These are phyloP conservation scores for Psilocybe azurescens DNA, from an alignment of 768 basidiomycete genomes.

Conservation along the genomic window DNA sequence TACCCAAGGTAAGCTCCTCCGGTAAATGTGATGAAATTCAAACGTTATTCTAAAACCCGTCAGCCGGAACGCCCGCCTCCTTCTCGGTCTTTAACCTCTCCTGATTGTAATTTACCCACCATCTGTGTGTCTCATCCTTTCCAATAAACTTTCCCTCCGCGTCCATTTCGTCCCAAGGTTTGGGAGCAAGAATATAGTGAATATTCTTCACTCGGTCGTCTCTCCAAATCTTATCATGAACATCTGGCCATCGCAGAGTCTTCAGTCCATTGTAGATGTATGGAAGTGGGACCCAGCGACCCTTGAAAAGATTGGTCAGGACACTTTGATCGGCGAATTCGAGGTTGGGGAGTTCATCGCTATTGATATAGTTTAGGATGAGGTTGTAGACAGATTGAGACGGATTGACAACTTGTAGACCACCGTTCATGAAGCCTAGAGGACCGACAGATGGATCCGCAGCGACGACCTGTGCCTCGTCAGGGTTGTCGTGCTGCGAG, in stretches of 20 bases:
- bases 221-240: slow-evolving; percentile 13
- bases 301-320: slow-evolving; percentile 7
- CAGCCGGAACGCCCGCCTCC: background rate
- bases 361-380: slow-evolving; percentile 12
- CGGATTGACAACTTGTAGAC: slow-evolving; percentile 11
- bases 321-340: slow-evolving; percentile 13
- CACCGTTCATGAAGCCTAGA: slow-evolving; percentile 10
- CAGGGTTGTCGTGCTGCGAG: slow-evolving; percentile 9
- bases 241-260: slow-evolving; percentile 9
- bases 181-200: slow-evolving; percentile 11
- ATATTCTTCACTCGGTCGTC: slow-evolving; percentile 11
- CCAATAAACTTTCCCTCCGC: background rate
- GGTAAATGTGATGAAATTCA: background rate
- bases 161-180: slow-evolving; percentile 10
- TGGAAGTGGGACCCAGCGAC: slow-evolving; percentile 10
- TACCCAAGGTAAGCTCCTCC: background rate
- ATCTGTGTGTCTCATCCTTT: slow-evolving; percentile 9
- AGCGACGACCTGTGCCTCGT: slow-evolving; percentile 6
- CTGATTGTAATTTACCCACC: slow-evolving; percentile 8
- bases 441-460: slow-evolving; percentile 9
- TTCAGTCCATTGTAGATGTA: slow-evolving; percentile 11
- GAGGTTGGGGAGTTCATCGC: background rate
- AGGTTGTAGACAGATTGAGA: slow-evolving; percentile 5
- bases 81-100: slow-evolving; percentile 6
- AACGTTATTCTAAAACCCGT: background rate